Evolutionary conservation across 2,329 filamentous ascomycete genomes (phyloP), one percentile per base, ranked within the genome.

Genomic region (Aspergillus pseudoterreus): DNA sequence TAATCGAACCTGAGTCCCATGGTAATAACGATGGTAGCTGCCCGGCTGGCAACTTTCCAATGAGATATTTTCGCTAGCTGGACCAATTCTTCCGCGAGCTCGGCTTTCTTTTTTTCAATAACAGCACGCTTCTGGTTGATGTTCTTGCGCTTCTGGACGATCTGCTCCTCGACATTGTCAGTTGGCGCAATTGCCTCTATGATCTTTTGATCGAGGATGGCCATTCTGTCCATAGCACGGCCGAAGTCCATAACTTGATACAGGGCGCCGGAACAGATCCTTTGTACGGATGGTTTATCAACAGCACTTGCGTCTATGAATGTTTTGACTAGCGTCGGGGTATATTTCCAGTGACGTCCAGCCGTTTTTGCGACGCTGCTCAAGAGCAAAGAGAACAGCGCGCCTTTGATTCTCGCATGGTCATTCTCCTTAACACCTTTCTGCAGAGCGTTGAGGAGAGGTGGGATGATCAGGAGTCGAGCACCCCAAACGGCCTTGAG

Each of bases 1-100:
- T 84, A 87, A 58, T 96, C 87, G 62, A 97, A 96, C n/a, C 94
- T 86, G 56, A 96, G 82, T 51, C 90, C 92, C 56, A 96, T 80
- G 54, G 94, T 95, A 51, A 92, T 84, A 4, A 95, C 89, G 67
- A 99, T 94, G 33, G 95, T 88, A 9, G 89, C 88, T 51, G 92
- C 95, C 24, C 92, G 82, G 46, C 85, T 90, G 5, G 92, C 92
- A 61, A 96, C 92, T 76, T 96, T 97, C 94, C 94, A 99, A 66
- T 99, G 95, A 0, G 91, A 90, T 3, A 82, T 82, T 62, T 84
- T 85, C 1, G 90, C 88, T 53, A 87, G 75, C 53, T 87, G 82
- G 4, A 92, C 87, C 30, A 99, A 78, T 67, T 97, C 91, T 49
- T 90, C 76, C 0, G 92, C 89, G 22, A 99, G 75, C 3, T 83